Conservation (phyloP, 2,329 filamentous ascomycete species). For the Ophiocordyceps polyrhachis-furcata region DNA sequence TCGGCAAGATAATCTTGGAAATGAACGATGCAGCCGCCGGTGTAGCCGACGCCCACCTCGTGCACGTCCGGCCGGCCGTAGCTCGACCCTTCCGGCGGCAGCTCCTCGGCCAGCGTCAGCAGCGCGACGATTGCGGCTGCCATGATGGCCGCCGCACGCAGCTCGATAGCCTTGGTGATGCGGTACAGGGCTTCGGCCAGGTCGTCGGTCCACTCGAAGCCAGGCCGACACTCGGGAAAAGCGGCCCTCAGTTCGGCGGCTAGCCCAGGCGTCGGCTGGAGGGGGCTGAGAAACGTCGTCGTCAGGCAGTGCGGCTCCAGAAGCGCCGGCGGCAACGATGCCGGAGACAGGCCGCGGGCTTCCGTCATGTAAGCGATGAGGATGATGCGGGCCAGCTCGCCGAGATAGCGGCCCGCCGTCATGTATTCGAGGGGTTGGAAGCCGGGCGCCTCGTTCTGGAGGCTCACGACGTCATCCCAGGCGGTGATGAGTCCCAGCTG, state of each 20-base stretch:
- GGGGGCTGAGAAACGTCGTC: constrained; percentile 55
- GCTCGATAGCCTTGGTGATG: constrained; percentile 52
- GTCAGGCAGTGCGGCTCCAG: constrained; percentile 42
- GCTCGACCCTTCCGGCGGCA: constrained; percentile 20
- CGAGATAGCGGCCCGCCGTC: constrained; percentile 61
- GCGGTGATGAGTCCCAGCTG: constrained; percentile 43
- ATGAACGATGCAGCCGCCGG: constrained; percentile 62
- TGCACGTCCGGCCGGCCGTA: constrained; percentile 7
- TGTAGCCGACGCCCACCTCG: constrained; percentile 60
- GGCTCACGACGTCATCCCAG: constrained; percentile 54
- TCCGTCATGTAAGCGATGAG: constrained; percentile 44
- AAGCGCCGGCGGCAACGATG: constrained; percentile 35
- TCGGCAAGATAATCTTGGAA: constrained; percentile 56
- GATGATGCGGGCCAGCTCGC: constrained; percentile 55
- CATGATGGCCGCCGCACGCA: constrained; percentile 54
- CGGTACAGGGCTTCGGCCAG: constrained; percentile 40
- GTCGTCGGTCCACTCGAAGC: constrained; percentile 44
- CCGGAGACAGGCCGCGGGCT: constrained; percentile 17
- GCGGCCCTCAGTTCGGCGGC: constrained; percentile 28
- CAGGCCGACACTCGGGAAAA: constrained; percentile 28
- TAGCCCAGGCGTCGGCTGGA: constrained; percentile 24
- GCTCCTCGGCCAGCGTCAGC: constrained; percentile 48
- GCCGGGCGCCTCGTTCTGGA: constrained; percentile 47
- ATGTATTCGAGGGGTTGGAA: constrained; percentile 77
- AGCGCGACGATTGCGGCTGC: constrained; percentile 56